Evolutionary conservation across 805 yeast genomes (phyloP).

Genomic region (Torulaspora quercuum): DNA sequence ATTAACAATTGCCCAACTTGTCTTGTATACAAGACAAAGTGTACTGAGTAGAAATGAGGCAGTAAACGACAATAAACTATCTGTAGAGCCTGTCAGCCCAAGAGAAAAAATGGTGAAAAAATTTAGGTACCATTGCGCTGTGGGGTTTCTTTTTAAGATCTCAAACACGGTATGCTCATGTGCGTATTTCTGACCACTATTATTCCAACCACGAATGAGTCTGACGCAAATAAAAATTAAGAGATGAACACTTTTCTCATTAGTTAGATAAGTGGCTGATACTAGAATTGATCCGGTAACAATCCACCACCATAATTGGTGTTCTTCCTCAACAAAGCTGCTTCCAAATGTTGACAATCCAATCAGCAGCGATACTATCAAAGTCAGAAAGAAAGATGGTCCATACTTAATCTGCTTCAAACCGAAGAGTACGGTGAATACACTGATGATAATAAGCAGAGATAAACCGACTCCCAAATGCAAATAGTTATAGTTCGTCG

Average conservation of each 20-base stretch:
- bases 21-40: slow-evolving; percentile 52
- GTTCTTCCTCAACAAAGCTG: slow-evolving; percentile 92
- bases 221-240: slow-evolving; percentile 43
- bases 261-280: slow-evolving; percentile 10
- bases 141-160: slow-evolving; percentile 37
- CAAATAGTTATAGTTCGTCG: slow-evolving; percentile 68
- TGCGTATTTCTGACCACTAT: slow-evolving; percentile 79
- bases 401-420: slow-evolving; percentile 3
- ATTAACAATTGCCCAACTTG: slow-evolving; percentile 49
- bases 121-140: slow-evolving; percentile 48
- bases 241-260: slow-evolving; percentile 15
- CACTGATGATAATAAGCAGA: slow-evolving; percentile 22
- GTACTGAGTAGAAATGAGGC: slow-evolving; percentile 45
- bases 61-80: slow-evolving; percentile 41
- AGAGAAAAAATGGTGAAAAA: slow-evolving; percentile 38
- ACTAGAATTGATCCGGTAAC: slow-evolving; percentile 37
- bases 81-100: slow-evolving; percentile 24
- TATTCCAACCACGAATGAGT: slow-evolving; percentile 76
- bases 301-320: slow-evolving; percentile 92
- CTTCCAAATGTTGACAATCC: slow-evolving; percentile 72
- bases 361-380: slow-evolving; percentile 38
- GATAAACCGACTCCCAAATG: slow-evolving; percentile 41
- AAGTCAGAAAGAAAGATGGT: slow-evolving; percentile 15
- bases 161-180: slow-evolving; percentile 49
- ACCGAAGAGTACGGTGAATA: slow-evolving; percentile 9